Conservation (phyloP, 768 basidiomycete species). For the Mycena indigotica region DNA sequence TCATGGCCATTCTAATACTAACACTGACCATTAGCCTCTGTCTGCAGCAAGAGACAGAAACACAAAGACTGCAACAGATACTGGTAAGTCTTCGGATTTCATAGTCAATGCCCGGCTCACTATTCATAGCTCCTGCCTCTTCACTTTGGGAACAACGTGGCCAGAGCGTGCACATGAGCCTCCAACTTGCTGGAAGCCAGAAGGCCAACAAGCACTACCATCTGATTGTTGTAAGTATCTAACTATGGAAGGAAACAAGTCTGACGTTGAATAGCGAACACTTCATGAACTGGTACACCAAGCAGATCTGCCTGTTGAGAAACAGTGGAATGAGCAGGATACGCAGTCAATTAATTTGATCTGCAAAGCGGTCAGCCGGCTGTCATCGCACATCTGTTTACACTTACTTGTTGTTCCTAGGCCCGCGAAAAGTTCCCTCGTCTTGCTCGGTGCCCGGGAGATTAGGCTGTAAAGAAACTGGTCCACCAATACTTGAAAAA, state of each 20-base stretch:
- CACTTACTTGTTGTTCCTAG: slow-evolving; percentile 1
- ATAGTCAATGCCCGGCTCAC: background rate
- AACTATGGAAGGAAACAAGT: background rate
- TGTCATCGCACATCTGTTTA: background rate
- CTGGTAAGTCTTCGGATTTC: background rate
- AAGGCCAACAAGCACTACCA: background rate
- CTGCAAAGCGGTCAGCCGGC: background rate
- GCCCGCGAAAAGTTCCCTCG: background rate
- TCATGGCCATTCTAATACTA: background rate
- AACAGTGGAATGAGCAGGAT: background rate
- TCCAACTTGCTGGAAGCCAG: background rate
- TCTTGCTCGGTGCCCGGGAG: background rate
- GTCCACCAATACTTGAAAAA: background rate
- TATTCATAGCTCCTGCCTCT: background rate
- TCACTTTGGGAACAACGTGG: background rate
- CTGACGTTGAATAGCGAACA: background rate
- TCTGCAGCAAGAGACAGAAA: background rate
- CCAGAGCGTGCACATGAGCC: background rate
- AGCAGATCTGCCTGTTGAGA: background rate
- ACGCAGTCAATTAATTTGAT: background rate
- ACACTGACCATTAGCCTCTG: background rate
- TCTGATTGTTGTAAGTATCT: background rate
- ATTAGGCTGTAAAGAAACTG: slow-evolving; percentile 1
- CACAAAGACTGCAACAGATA: background rate
- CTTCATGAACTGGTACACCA: background rate